Evolutionary conservation across 2,329 filamentous ascomycete genomes (phyloP), one percentile per base, ranked within the genome.

Genomic region (Dactylellina sp.): DNA sequence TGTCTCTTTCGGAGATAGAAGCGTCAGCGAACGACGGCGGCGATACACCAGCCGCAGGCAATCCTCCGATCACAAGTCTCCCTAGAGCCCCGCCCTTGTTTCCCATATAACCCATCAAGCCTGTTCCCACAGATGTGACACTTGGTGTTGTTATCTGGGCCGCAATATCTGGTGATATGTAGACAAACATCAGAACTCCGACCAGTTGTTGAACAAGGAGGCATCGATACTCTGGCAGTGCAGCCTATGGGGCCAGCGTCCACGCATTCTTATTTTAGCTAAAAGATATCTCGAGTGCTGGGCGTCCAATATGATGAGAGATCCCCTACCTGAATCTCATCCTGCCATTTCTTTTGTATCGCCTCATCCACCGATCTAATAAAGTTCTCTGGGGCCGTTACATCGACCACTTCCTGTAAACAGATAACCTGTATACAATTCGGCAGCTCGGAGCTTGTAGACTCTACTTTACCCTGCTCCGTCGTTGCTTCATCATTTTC

Each of bases 1-100:
- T 47, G 2, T 52, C 64, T 22, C 35, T 55, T 1, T 59, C 64
- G 7, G 63, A 50, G 3, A 55, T 22, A 2, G 62, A 62, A 2
- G 12, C 40, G n/a, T 70, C 57, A 11, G 50, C 57, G 24, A 44
- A 59, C 0, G 71, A 75, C 1, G 70, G 70, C 9, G 71, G 71
- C 5, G 63, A 68, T 59, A 75, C 35, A 11, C 71, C 71, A 12
- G 71, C 71, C 2, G 71, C 71, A 9, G 71, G 71, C 7, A 75
- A 14, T 0, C 71, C 71, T 1, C 94, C 95, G 0, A 99, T 83
- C 0, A 99, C 85, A 2, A 99, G 83, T 18, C 94, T 87, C 2
- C 91, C 90, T 1, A 89, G 87, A 0, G 97, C 90, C 2, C 91
- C 94, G 0, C 95, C 95, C 80, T 99, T 99, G 81, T 99, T 99